A percentile compares a stretch with the other conserved stretches of the same genome.
Conservation (phyloP, 169 alveolate species). For the Theileria annulata region DNA sequence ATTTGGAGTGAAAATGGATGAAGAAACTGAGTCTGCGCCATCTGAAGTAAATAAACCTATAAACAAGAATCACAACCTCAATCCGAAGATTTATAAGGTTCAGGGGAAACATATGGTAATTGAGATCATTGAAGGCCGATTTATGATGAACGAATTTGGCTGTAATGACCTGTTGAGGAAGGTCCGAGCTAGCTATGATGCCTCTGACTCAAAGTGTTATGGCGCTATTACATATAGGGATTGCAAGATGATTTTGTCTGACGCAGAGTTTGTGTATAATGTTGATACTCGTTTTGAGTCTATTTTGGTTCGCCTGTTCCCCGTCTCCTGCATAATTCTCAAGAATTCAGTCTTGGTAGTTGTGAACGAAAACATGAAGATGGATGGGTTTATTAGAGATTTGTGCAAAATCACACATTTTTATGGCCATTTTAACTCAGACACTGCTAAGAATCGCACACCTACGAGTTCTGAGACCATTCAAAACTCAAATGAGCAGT, state of each 20-base stretch:
- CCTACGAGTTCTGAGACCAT: not conserved
- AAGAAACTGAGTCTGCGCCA: not conserved
- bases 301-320: constrained; percentile 76
- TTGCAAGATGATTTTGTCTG: constrained; percentile 82
- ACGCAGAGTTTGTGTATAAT: constrained; percentile 77
- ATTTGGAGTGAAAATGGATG: not conserved
- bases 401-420: constrained; percentile 68
- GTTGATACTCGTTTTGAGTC: constrained; percentile 80
- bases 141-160: constrained; percentile 55
- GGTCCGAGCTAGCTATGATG: constrained; percentile 30
- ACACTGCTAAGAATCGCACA: not conserved
- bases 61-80: constrained; percentile 3
- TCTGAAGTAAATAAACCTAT: not conserved
- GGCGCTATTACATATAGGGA: constrained; percentile 83
- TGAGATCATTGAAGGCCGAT: constrained; percentile 48
- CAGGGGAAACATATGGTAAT: constrained; percentile 64
- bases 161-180: constrained; percentile 35
- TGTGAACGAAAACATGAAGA: constrained; percentile 55
- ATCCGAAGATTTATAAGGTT: constrained; percentile 8
- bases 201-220: constrained; percentile 4
- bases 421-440: not conserved
- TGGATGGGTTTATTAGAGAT: constrained; percentile 70
- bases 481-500: not conserved
- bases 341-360: constrained; percentile 58
- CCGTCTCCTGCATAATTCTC: constrained; percentile 64